phyloP scores from a whole-genome alignment of 306 rosid species.

The Quercus dentata region DNA sequence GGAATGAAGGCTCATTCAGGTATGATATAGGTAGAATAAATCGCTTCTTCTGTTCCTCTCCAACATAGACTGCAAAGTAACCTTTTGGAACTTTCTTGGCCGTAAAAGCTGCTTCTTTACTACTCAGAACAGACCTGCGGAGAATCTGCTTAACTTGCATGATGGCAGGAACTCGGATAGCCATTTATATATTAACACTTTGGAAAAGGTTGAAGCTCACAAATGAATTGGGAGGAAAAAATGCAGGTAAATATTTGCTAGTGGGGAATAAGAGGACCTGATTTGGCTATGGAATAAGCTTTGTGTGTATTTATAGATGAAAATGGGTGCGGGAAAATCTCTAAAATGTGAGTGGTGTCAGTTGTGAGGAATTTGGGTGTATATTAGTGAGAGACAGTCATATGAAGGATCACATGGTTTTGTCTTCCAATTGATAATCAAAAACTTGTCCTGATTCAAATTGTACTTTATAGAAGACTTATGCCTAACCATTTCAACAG shows the following conservation, averaged over 20 bases:
- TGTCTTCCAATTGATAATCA: not conserved
- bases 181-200: conserved; percentile 24
- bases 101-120: too few relatives aligned
- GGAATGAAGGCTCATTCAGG: conserved; percentile 42
- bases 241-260: not conserved
- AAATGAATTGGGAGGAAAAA: not conserved
- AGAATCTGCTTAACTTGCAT: conserved; percentile 5
- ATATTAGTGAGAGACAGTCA: not conserved
- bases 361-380: not conserved
- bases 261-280: not conserved
- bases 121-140: not conserved
- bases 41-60: conserved; percentile 38
- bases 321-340: not conserved
- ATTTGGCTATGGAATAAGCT: conserved; percentile 6
- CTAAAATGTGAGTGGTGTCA: not conserved
- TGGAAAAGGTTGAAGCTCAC: not conserved
- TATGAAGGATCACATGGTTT: not conserved
- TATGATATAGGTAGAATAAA: conserved; percentile 33
- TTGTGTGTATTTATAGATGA: not conserved
- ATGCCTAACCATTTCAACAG: not conserved
- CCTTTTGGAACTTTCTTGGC: conserved; percentile 40
- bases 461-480: not conserved
- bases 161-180: conserved; percentile 27
- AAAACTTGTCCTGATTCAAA: not conserved
- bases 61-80: conserved; percentile 49